Percentiles rank a stretch among this genome's conserved stretches.
phyloP scores from a whole-genome alignment of 2,329 filamentous ascomycete species.

The Gaeumannomyces tritici region DNA sequence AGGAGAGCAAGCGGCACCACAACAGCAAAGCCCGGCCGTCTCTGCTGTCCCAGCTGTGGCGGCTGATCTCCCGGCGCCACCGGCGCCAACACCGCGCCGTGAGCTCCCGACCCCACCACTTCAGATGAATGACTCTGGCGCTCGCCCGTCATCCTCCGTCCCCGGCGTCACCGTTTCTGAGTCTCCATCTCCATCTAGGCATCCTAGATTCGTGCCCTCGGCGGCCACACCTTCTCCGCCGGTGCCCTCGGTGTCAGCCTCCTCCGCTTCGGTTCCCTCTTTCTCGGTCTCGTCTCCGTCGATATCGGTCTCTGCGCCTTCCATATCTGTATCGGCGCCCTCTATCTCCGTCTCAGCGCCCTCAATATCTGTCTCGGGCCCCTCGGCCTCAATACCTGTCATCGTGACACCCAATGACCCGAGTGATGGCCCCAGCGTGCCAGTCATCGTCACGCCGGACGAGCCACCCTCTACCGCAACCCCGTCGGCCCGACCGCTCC shows the following conservation, averaged over 20 bases:
- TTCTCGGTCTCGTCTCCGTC: slow-evolving; percentile 5
- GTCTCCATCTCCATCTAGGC: slow-evolving; percentile 8
- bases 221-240: not conserved
- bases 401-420: slow-evolving; percentile 36
- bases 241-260: not conserved
- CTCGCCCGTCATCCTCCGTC: slow-evolving; percentile 7
- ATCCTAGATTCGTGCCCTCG: not conserved
- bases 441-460: slow-evolving; percentile 28
- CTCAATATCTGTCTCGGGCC: slow-evolving; percentile 23
- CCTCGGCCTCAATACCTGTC: slow-evolving; percentile 22
- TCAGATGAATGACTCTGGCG: slow-evolving; percentile 26
- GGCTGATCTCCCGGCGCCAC: slow-evolving; percentile 26
- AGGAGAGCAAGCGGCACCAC: slow-evolving; percentile 15
- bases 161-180: slow-evolving; percentile 25
- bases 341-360: slow-evolving; percentile 24
- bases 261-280: not conserved
- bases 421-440: slow-evolving; percentile 19
- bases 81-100: slow-evolving; percentile 22
- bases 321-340: slow-evolving; percentile 24
- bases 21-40: slow-evolving; percentile 28
- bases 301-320: slow-evolving; percentile 14
- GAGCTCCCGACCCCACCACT: slow-evolving; percentile 28
- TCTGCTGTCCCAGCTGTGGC: slow-evolving; percentile 47
- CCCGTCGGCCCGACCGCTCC: slow-evolving; percentile 33
- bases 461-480: slow-evolving; percentile 16